phyloP scores from a whole-genome alignment of 441 rosid genomes.

The Populus hybrid region DNA sequence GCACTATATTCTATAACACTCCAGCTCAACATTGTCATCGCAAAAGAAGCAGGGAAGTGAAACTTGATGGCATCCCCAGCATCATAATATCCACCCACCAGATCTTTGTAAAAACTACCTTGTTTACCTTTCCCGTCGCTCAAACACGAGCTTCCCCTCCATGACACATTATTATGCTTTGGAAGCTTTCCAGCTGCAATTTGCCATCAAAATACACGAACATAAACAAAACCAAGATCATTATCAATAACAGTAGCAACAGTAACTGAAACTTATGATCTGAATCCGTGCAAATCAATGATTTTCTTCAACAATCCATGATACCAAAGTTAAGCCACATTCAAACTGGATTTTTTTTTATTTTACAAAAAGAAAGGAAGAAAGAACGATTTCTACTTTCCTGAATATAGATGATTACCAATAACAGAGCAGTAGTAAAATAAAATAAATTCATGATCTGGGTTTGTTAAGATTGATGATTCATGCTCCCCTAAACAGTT shows the following conservation, averaged over 20 bases:
- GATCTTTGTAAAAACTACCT: constrained; percentile 40
- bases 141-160: constrained; percentile 78
- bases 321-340: neutral
- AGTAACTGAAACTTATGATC: neutral
- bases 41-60: constrained; percentile 70
- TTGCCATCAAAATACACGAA: neutral
- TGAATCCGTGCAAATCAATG: neutral
- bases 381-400: neutral
- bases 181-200: constrained; percentile 81
- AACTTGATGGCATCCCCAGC: constrained; percentile 96
- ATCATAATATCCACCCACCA: constrained; percentile 82
- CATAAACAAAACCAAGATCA: neutral
- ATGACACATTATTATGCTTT: constrained; percentile 64
- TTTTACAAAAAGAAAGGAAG: neutral
- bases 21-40: constrained; percentile 97
- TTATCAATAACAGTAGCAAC: neutral
- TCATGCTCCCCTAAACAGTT: neutral
- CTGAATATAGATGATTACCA: neutral
- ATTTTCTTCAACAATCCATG: neutral
- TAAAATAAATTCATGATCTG: neutral
- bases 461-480: neutral
- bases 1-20: constrained; percentile 95
- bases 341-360: neutral
- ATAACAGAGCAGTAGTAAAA: neutral
- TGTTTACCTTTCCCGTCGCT: constrained; percentile 61